phyloP scores from a whole-genome alignment of 2,329 filamentous ascomycete species.

The Phaeosphaeriaceae sp. region DNA sequence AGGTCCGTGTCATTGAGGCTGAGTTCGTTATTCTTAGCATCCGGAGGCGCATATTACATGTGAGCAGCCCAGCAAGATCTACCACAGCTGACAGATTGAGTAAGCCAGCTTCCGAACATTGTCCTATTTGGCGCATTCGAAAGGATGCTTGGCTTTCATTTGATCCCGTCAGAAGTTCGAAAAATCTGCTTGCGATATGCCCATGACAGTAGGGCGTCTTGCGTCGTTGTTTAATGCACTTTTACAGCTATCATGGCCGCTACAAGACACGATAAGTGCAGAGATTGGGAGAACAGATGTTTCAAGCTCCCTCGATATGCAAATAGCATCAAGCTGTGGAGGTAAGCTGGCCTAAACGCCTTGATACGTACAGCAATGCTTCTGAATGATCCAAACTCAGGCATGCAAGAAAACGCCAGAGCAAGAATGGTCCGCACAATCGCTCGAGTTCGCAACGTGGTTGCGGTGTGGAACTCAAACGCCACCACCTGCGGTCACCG shows the following conservation, averaged over 20 bases:
- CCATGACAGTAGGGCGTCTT: neutral
- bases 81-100: conserved; percentile 5
- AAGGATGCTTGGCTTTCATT: neutral
- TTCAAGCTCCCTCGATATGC: neutral
- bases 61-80: neutral
- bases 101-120: conserved; percentile 7
- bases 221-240: neutral
- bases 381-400: too few species aligned
- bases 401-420: neutral
- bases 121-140: neutral
- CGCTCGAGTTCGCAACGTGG: neutral
- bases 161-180: neutral
- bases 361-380: neutral
- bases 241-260: neutral
- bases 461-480: conserved; percentile 3
- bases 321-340: neutral
- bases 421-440: neutral
- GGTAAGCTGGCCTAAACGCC: neutral
- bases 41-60: neutral
- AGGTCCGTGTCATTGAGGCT: conserved; percentile 18
- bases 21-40: conserved; percentile 29
- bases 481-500: conserved; percentile 7
- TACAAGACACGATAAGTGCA: neutral
- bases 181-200: neutral
- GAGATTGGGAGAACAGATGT: neutral